Evolutionary conservation across 345 rosid species (phyloP), one percentile per base, ranked within the genome.

Genomic region (Lepidium didymum): DNA sequence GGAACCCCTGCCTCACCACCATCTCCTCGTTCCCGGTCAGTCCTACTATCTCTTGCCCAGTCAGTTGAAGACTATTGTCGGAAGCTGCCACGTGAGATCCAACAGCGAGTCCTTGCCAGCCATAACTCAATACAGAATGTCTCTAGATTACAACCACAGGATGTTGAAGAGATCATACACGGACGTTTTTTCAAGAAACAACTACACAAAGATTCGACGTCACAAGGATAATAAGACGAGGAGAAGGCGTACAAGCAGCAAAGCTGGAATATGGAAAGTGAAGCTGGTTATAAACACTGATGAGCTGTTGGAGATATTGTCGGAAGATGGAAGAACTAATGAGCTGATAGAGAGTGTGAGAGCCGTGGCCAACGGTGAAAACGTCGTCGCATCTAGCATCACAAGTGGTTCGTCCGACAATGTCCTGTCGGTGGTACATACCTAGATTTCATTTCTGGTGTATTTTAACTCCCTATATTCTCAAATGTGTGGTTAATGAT

Each of bases 191-290:
- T 77, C 91, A 12, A 75, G 86, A 73, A 62, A 65, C 37, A 73
- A 38, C 13, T 12, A 64, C 46, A 47, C 27, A 31, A 65, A 19
- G 67, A 58, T 55, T 45, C 66, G 67, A 36, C 51, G n/a, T n/a
- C n/a, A 44, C 3, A 74, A 69, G 44, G 65, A 65, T 21, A 72
- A 37, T 61, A 21, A 10, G 57, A 58, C 56, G 25, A 69, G 42
- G 52, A 41, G 15, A 25, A 52, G 21, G 16, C 51, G 36, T 21
- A 41, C 10, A n/a, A 56, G 29, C 19, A 33, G 59, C 53, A 72
- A 72, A 72, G n/a, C 65, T 12, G 84, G 87, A 18, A 68, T 88
- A 73, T 92, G 98, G 96, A 90, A 87, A 75, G 98, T 93, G 79
- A 90, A 87, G 81, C 82, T 93, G 3, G 96, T 78, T 40, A 90